phyloP scores from a whole-genome alignment of 2,329 filamentous ascomycete genomes.

The Ophiostoma sp. region DNA sequence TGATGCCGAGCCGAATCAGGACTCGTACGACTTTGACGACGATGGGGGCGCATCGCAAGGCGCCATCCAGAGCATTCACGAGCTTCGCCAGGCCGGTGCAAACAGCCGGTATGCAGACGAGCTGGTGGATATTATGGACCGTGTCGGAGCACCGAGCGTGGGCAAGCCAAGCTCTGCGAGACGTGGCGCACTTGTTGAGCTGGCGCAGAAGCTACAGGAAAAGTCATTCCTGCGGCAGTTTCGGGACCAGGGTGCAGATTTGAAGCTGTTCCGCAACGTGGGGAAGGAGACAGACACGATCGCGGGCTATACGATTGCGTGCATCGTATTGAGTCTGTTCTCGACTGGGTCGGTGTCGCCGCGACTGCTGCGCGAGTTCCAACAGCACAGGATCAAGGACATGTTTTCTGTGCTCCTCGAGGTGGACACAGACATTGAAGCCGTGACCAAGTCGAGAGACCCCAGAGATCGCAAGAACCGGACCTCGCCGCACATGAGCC shows the following conservation, averaged over 20 bases:
- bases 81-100: conserved; percentile 59
- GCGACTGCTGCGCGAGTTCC: conserved; percentile 52
- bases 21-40: conserved; percentile 38
- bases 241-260: conserved; percentile 66
- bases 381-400: conserved; percentile 48
- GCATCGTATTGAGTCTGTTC: conserved; percentile 59
- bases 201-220: conserved; percentile 55
- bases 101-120: conserved; percentile 62
- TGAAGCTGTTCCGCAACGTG: conserved; percentile 60
- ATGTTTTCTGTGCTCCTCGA: conserved; percentile 54
- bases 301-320: conserved; percentile 58
- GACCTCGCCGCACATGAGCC: conserved; percentile 60
- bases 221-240: conserved; percentile 65
- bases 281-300: conserved; percentile 55
- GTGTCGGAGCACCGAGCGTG: conserved; percentile 49
- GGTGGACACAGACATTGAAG: conserved; percentile 50
- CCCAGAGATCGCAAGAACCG: conserved; percentile 59
- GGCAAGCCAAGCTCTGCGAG: conserved; percentile 46
- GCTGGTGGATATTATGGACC: conserved; percentile 58
- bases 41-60: conserved; percentile 43
- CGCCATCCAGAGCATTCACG: conserved; percentile 59
- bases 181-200: conserved; percentile 54
- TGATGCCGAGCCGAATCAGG: conserved; percentile 27
- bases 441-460: conserved; percentile 39
- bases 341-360: conserved; percentile 51